Base-by-base conservation (phyloP, 352 stramenopile genomes). In the Globisporangium paroecandrum region DNA sequence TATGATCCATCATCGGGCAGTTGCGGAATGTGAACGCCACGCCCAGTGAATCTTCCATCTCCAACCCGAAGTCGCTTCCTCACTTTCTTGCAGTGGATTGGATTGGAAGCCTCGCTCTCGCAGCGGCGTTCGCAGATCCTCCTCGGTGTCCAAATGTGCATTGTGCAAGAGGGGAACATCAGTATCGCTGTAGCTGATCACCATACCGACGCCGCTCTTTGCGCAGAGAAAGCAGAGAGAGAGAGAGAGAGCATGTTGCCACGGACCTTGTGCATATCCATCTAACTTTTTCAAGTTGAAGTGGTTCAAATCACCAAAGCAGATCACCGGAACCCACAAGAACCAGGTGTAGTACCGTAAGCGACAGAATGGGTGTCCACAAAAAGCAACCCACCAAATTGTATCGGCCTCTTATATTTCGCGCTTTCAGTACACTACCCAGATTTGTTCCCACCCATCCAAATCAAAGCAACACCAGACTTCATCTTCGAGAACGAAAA, bases 371-470 rank as follows among this genome's bases (percentile, higher is more conserved):
- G 6, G 22, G 9, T 24, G n/a, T 6, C 15, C 20, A 13, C 47
- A 54, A 54, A 54, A 54, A 12, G 47, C n/a, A 22, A 22, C 12
- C 24, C 55, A 60, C 8, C 29, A 60, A 43, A 60, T 18, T 60
- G 27, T 60, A 43, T 43, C 8, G 56, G 1, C 56, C 32, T 46
- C 47, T 61, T 61, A 61, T 4, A 47, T 61, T 1, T 13, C 12
- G 29, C 56, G 56, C 10, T 20, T 20, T n/a, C 20, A 20, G 56
- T 61, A 47, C 56, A 2, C 10, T 24, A 20, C 20, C 41, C 15
- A 34, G 3, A 29, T 47, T 61, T 46, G 27, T 47, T 47, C 36
- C 56, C 32, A 61, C 56, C 56, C 56, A 61, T 27, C n/a, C 56
- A 36, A 59, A 29, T 47, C 32, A 43, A 38, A 22, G 12, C 27